Conservation (phyloP, 2,329 filamentous ascomycete genomes). For the Nigrograna mackinnonii region DNA sequence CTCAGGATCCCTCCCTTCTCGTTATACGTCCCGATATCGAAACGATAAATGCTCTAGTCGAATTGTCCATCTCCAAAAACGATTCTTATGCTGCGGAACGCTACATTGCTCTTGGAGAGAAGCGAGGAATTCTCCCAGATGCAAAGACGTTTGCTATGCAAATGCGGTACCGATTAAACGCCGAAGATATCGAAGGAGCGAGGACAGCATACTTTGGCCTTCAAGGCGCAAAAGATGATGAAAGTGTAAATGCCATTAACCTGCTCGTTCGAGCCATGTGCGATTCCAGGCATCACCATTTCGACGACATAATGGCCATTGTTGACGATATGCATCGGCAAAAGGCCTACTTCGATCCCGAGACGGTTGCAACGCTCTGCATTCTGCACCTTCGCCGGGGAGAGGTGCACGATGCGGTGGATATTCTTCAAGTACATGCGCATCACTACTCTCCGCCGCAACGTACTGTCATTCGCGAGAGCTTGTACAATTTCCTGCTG, state of each 20-base stretch:
- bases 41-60: constrained; percentile 78
- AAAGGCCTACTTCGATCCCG: constrained; percentile 68
- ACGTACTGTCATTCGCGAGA: constrained; percentile 66
- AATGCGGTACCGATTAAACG: constrained; percentile 74
- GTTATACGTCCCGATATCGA: constrained; percentile 62
- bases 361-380: constrained; percentile 75
- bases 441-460: constrained; percentile 72
- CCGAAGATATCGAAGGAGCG: constrained; percentile 73
- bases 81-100: constrained; percentile 75
- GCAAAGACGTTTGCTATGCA: constrained; percentile 73
- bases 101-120: constrained; percentile 68
- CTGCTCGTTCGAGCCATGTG: constrained; percentile 72
- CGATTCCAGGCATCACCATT: constrained; percentile 61
- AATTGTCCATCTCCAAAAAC: constrained; percentile 69
- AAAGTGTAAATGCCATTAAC: constrained; percentile 69
- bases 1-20: constrained; percentile 18
- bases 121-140: constrained; percentile 69
- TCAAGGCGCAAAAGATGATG: constrained; percentile 57
- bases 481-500: constrained; percentile 70
- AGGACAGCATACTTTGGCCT: constrained; percentile 67
- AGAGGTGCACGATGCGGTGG: constrained; percentile 77
- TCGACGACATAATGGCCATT: constrained; percentile 73
- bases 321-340: constrained; percentile 74
- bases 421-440: constrained; percentile 77
- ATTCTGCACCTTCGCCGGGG: constrained; percentile 74